Conservation (phyloP, 225 moss, liverwort and hornwort species). For the Ulota crispa region DNA sequence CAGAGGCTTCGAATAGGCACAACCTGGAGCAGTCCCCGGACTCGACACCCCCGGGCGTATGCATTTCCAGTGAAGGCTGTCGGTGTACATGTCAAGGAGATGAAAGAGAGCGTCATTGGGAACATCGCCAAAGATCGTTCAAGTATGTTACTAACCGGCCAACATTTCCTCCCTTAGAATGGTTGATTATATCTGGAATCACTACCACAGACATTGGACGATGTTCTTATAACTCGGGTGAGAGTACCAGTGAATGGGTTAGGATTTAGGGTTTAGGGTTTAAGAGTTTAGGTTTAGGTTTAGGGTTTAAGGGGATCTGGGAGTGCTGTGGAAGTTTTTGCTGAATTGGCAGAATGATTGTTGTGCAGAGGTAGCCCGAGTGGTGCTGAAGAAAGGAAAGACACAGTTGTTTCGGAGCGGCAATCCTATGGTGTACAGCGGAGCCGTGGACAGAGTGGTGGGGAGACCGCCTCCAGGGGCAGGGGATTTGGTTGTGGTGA, state of each 20-base stretch:
- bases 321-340: not conserved
- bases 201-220: not conserved
- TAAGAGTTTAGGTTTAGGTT: conserved; percentile 6
- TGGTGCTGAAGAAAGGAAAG: conserved; percentile 96
- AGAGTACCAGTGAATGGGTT: not conserved
- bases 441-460: conserved; percentile 82
- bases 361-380: conserved; percentile 62
- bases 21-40: conserved; percentile 29
- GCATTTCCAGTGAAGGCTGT: conserved; percentile 27
- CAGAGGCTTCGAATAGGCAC: conserved; percentile 34
- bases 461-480: conserved; percentile 79
- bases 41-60: conserved; percentile 20
- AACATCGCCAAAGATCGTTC: conserved; percentile 34
- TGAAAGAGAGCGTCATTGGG: conserved; percentile 42
- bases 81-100: conserved; percentile 28
- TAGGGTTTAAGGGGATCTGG: conserved; percentile 1
- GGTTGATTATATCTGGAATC: not conserved
- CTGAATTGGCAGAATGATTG: not conserved
- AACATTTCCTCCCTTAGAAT: not conserved
- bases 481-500: conserved; percentile 73
- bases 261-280: not conserved
- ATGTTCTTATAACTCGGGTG: not conserved
- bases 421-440: conserved; percentile 95
- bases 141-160: conserved; percentile 19
- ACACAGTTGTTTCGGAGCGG: conserved; percentile 78